These are phyloP conservation scores for Adansonia grandidieri DNA, from an alignment of 441 rosid species.

Conservation along the genomic window DNA sequence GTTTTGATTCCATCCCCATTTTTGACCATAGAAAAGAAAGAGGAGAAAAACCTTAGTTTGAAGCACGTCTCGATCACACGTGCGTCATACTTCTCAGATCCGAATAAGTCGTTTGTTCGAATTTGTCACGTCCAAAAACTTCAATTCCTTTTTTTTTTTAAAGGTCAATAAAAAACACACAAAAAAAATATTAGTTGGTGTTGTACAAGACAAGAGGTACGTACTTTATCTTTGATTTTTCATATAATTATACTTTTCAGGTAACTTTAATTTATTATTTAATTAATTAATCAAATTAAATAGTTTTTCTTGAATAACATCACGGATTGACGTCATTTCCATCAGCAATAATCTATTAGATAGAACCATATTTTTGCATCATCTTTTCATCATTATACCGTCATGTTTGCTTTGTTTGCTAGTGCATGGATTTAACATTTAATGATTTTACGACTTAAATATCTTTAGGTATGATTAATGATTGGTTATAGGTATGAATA, in stretches of 20 bases:
- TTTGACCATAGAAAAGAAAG: neutral
- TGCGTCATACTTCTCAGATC: neutral
- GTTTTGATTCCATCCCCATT: neutral
- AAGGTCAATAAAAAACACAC: neutral
- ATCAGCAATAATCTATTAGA: neutral
- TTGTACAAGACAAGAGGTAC: neutral
- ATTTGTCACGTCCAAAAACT: neutral
- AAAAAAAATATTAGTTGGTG: neutral
- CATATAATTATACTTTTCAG: neutral
- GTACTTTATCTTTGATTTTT: neutral
- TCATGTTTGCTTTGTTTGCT: neutral
- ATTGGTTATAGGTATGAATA: too few relatives aligned
- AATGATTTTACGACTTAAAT: neutral
- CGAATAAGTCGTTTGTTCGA: neutral
- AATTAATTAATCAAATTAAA: neutral
- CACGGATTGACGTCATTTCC: neutral
- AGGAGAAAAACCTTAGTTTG: neutral
- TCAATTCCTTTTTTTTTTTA: neutral
- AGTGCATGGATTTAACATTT: neutral
- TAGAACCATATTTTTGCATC: neutral
- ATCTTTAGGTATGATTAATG: too few relatives aligned
- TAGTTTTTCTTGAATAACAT: neutral
- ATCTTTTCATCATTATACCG: conserved; percentile 11
- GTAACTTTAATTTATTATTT: neutral
- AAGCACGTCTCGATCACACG: neutral